Percentiles rank a stretch among this genome's conserved stretches.
These are phyloP conservation scores for Quercus variabilis DNA, from an alignment of 306 rosid genomes.

Conservation along the genomic window DNA sequence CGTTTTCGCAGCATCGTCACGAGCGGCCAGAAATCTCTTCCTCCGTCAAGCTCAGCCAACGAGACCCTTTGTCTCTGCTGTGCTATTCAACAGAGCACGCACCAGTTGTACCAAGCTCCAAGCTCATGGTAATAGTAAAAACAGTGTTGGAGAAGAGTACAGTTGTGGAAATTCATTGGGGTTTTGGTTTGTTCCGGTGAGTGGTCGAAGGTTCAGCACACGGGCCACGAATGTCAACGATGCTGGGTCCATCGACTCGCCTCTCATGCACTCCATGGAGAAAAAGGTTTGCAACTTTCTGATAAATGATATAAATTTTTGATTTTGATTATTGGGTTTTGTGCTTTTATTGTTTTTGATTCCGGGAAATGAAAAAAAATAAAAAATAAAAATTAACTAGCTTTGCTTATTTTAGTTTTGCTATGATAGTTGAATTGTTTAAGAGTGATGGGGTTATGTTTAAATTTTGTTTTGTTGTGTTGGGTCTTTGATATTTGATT, in stretches of 20 bases:
- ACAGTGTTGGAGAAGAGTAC: neutral
- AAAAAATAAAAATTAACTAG: no score
- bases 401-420: no score
- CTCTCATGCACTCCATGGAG: conserved; percentile 74
- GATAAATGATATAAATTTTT: no score
- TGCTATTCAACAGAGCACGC: neutral
- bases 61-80: neutral
- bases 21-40: neutral
- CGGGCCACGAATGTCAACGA: conserved; percentile 57
- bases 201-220: conserved; percentile 32
- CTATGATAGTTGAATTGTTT: no score
- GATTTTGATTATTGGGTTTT: no score
- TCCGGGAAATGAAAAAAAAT: no score
- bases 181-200: conserved; percentile 2
- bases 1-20: conserved; percentile 4
- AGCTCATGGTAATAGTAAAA: neutral
- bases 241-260: conserved; percentile 65
- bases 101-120: neutral
- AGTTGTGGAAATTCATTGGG: neutral
- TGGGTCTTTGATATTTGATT: no score
- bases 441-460: no score
- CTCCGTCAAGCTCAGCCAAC: neutral
- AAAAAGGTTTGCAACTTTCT: conserved; percentile 35
- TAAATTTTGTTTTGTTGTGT: no score
- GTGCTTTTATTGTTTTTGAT: no score